Percentiles rank a stretch among this genome's conserved stretches.
Conservation (phyloP, 108 stramenopile species). For the Licmophora abbreviata region DNA sequence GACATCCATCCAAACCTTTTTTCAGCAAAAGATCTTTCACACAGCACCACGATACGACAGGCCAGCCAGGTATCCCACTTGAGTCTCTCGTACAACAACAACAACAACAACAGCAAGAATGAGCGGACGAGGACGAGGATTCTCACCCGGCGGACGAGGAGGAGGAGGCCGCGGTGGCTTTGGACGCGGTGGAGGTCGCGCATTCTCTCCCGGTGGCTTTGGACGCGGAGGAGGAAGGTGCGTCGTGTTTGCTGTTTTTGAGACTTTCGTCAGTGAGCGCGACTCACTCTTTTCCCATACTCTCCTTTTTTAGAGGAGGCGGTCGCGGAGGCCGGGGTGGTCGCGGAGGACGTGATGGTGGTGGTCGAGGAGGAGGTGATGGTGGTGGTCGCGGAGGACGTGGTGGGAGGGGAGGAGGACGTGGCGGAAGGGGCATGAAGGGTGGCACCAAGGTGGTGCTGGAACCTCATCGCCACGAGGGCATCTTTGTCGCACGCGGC, state of each 20-base stretch:
- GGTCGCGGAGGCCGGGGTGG: conserved; percentile 21
- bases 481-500: conserved; percentile 96
- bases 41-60: not conserved
- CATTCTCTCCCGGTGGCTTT: conserved; percentile 24
- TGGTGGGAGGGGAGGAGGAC: conserved; percentile 53
- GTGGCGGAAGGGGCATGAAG: conserved; percentile 75
- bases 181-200: conserved; percentile 26
- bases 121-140: conserved; percentile 30
- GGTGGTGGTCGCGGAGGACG: conserved; percentile 47
- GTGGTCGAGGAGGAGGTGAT: conserved; percentile 33
- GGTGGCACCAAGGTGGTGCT: conserved; percentile 95
- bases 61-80: not conserved
- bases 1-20: not conserved
- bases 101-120: not conserved
- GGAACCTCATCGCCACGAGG: conserved; percentile 95
- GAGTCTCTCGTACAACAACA: not conserved
- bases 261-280: not conserved
- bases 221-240: conserved; percentile 44
- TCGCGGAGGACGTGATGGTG: conserved; percentile 4
- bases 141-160: conserved; percentile 48
- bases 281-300: conserved; percentile 3
- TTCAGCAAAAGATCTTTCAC: not conserved
- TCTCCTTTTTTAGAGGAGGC: conserved; percentile 1
- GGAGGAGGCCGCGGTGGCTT: conserved; percentile 11
- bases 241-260: not conserved